Base-by-base conservation (phyloP, 169 alveolate genomes). In the Plasmodium knowlesi region DNA sequence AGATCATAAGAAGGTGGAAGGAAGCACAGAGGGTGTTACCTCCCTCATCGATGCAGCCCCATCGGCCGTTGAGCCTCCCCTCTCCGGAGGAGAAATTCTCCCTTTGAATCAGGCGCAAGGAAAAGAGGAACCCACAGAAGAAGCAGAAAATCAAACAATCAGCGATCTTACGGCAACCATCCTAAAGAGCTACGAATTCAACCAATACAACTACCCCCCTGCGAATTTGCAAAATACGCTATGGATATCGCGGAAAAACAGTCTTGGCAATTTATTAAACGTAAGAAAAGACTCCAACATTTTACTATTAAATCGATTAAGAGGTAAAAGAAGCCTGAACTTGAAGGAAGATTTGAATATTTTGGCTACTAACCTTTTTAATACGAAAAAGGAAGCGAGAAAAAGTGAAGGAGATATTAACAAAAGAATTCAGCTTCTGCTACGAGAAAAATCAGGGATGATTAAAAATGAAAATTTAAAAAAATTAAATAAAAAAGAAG, bases 241-340 rank as follows among this genome's bases (percentile, higher is more conserved):
- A 34, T 89, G 82, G 88, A 71, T 70, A 37, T 89, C 94, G 30
- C 41, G 90, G n/a, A 89, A 67, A 89, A 89, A 32, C 43, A 89
- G 54, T 67, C 71, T 89, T 61, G 82, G 90, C 61, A 89, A 30
- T 67, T 79, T 89, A 89, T 61, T 89, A 54, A 89, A 89, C 71
- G 46, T 72, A 50, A 89, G 89, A 79, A 89, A 89, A 39, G 82
- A 79, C 72, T 89, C 94, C 28, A 89, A 81, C 67, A 79, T 83
- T 12, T 14, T 79, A 61, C 71, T 79, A 79, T 3, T 89, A 41
- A 79, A 43, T 41, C 43, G 94, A 61, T 73, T 89, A 73, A 89
- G 90, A 50, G 82, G 82, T 89, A 89, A 89, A 67, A 89, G 94
- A 57, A 89, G 94, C 71, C 73, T 89, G 34, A 89, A 80, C 6